phyloP scores from a whole-genome alignment of 2,329 filamentous ascomycete genomes.

The Hypocreales sp. region DNA sequence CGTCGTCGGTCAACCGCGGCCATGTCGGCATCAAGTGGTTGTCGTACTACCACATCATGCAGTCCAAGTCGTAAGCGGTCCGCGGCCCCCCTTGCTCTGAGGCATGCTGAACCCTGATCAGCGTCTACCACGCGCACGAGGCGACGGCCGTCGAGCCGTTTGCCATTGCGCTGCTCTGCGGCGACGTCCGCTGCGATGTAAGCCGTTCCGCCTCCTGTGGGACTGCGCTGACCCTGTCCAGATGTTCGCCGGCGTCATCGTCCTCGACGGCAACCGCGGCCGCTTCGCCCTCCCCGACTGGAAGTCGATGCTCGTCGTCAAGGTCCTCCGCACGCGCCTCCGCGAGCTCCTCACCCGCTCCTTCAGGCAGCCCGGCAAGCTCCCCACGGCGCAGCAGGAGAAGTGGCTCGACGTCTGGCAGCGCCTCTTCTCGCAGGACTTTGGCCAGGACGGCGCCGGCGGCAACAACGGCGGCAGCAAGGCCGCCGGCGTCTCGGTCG shows the following conservation, averaged over 20 bases:
- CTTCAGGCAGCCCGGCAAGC: constrained; percentile 52
- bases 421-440: constrained; percentile 45
- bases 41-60: constrained; percentile 96
- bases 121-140: constrained; percentile 76
- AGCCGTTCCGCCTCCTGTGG: constrained; percentile 9
- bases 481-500: constrained; percentile 10
- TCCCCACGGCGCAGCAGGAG: constrained; percentile 50
- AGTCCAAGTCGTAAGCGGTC: constrained; percentile 65
- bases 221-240: constrained; percentile 16
- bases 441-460: constrained; percentile 21
- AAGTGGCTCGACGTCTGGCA: constrained; percentile 66
- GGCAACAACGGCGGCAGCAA: no score
- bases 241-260: constrained; percentile 75
- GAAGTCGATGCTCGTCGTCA: constrained; percentile 83
- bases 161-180: constrained; percentile 69
- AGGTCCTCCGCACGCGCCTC: constrained; percentile 57
- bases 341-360: constrained; percentile 58
- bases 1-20: constrained; percentile 76
- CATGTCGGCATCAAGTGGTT: constrained; percentile 59
- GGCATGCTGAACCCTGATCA: no score
- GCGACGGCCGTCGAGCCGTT: constrained; percentile 71
- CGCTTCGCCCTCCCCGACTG: constrained; percentile 75
- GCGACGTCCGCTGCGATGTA: constrained; percentile 76
- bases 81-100: no score
- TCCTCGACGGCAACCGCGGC: constrained; percentile 75